A percentile compares a stretch with the other conserved stretches of the same genome.
Evolutionary conservation across 169 alveolate species (phyloP).

Genomic region (Toxoplasma gondii): DNA sequence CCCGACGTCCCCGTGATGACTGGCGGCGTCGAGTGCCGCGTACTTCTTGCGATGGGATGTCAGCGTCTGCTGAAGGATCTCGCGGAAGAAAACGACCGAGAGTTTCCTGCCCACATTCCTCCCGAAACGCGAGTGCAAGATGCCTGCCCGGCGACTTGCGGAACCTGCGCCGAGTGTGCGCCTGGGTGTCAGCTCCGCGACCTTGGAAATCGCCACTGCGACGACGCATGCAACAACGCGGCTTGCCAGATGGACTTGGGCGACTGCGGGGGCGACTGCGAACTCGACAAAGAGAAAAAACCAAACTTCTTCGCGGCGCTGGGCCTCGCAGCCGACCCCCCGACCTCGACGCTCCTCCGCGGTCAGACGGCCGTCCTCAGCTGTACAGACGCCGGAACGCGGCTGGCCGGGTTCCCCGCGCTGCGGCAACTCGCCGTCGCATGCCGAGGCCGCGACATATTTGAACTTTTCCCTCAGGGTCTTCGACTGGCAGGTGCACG

Average conservation of each 20-base stretch:
- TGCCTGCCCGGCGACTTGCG: slow-evolving; percentile 80
- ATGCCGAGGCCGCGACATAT: slow-evolving; percentile 50
- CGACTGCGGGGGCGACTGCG: slow-evolving; percentile 76
- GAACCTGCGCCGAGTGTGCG: slow-evolving; percentile 75
- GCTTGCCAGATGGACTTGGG: slow-evolving; percentile 77
- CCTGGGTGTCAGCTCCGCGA: slow-evolving; percentile 79
- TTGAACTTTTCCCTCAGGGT: background rate
- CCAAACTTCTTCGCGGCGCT: slow-evolving; percentile 38
- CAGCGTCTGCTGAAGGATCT: slow-evolving; percentile 69
- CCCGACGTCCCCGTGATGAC: slow-evolving; percentile 71
- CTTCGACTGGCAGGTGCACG: background rate
- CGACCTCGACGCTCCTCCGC: slow-evolving; percentile 50
- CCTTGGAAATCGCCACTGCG: slow-evolving; percentile 76
- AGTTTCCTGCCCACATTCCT: slow-evolving; percentile 75
- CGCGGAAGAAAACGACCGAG: slow-evolving; percentile 70
- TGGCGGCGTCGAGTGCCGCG: slow-evolving; percentile 73
- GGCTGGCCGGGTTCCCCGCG: slow-evolving; percentile 53
- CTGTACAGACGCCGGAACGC: slow-evolving; percentile 62
- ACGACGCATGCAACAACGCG: slow-evolving; percentile 74
- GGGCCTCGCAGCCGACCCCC: slow-evolving; percentile 60
- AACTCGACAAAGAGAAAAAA: background rate
- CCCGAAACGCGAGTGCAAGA: slow-evolving; percentile 74
- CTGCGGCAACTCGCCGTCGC: slow-evolving; percentile 59
- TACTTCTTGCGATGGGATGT: slow-evolving; percentile 77
- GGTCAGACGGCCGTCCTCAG: slow-evolving; percentile 61